Base-by-base conservation (phyloP, 192 early-diverging fungal genomes). In the Backusella morwellensis region DNA sequence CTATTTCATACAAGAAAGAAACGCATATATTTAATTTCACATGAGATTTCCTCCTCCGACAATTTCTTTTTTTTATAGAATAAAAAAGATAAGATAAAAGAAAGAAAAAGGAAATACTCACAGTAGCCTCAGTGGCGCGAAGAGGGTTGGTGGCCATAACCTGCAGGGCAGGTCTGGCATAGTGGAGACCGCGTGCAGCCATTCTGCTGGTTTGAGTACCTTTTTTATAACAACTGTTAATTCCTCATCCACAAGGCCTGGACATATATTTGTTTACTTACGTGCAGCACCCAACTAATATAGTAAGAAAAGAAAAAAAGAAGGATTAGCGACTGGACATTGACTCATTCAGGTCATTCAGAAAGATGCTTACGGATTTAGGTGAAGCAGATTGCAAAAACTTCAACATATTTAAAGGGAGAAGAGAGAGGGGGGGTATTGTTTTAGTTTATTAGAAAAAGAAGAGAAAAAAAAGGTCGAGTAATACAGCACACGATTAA, bases 91-190 rank as follows among this genome's bases (percentile, higher is more conserved):
- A 54, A 54, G 17, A 54, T 21, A 54, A 54, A 21, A 54, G 21
- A 54, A 54, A 54, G 21, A 21, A 54, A 54, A 54, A 54, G 32
- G 32, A 32, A 32, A 32, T 32, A 32, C 77, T 50, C 85, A 93
- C 92, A 54, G 89, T 86, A 52, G 93, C 86, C 78, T 91, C 86
- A 74, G 88, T 90, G 19, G 92, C 93, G 66, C 90, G 89, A 75
- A 96, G 89, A 42, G 95, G 92, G 72, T 92, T 85, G 56, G 87
- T 90, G 68, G 92, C 86, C 70, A 92, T 88, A 47, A 97, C 89
- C 74, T 89, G 87, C 80, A 83, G 82, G 38, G 90, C 84, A 78
- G 86, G 86, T 74, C 87, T 83, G 59, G 92, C 89, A 68, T 85
- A 81, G 80, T 93, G 92, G 84, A 96, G 88, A 67, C 84, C 78